These are phyloP conservation scores for Ganoderma meredithae DNA, from an alignment of 1,284 basidiomycete genomes.

Conservation along the genomic window DNA sequence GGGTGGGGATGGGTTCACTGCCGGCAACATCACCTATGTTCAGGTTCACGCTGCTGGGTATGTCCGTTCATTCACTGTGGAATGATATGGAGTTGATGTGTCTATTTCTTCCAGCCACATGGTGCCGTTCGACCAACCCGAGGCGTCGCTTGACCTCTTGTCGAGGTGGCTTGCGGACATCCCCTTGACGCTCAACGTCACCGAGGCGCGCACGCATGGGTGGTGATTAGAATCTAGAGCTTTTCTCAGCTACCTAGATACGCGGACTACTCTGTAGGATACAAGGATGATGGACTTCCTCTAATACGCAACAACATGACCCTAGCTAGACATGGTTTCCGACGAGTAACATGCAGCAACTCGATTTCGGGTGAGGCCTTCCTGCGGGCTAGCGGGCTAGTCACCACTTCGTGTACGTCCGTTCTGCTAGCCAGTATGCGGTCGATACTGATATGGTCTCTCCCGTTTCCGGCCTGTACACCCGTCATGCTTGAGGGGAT, in stretches of 20 bases:
- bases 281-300: neutral
- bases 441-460: neutral
- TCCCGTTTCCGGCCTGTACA: neutral
- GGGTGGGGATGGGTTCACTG: slow-evolving; percentile 62
- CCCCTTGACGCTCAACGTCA: slow-evolving; percentile 30
- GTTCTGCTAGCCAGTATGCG: neutral
- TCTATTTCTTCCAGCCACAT: slow-evolving; percentile 33
- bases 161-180: slow-evolving; percentile 36
- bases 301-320: neutral
- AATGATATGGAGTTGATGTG: neutral
- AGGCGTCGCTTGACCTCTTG: slow-evolving; percentile 37
- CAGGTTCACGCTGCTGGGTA: slow-evolving; percentile 78
- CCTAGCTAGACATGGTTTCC: neutral
- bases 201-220: slow-evolving; percentile 10
- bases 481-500: neutral
- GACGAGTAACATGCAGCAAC: neutral
- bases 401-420: neutral
- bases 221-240: slow-evolving; percentile 6
- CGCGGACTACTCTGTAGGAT: neutral
- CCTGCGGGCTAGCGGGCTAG: neutral
- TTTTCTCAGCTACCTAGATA: slow-evolving; percentile 3
- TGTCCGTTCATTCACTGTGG: slow-evolving; percentile 35
- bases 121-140: slow-evolving; percentile 41
- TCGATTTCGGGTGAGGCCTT: neutral
- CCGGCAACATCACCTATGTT: slow-evolving; percentile 82